These are phyloP conservation scores for Centrapalus pauciflorus DNA, from an alignment of 129 eudicot genomes.

Conservation along the genomic window DNA sequence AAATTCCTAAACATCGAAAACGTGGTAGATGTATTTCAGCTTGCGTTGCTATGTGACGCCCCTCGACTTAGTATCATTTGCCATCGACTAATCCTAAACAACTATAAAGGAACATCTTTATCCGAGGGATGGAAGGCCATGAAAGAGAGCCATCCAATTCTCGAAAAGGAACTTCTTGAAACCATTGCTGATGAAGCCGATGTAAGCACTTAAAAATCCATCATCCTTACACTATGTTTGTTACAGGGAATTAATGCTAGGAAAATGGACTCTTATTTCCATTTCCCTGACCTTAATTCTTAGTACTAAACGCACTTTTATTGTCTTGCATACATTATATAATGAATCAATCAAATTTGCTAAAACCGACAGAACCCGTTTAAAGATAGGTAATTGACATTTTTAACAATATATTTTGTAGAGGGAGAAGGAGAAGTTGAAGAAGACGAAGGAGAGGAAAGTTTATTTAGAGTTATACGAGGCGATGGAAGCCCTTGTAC, in stretches of 20 bases:
- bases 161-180: constrained; percentile 52
- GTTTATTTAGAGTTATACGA: constrained; percentile 63
- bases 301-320: no score
- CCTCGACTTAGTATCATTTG: constrained; percentile 79
- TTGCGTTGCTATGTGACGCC: constrained; percentile 84
- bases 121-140: constrained; percentile 83
- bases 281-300: no score
- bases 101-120: constrained; percentile 53
- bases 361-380: no score
- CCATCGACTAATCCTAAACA: constrained; percentile 61
- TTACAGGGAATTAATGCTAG: no score
- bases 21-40: constrained; percentile 71
- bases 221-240: background rate
- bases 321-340: background rate
- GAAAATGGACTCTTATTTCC: no score
- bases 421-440: constrained; percentile 48
- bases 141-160: constrained; percentile 79
- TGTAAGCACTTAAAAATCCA: constrained; percentile 36
- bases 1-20: constrained; percentile 55
- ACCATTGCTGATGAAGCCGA: constrained; percentile 44
- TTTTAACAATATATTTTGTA: constrained; percentile 20
- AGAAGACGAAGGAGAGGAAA: constrained; percentile 56
- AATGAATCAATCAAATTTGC: background rate
- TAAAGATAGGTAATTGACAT: background rate
- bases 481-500: constrained; percentile 99